A percentile compares a stretch with the other conserved stretches of the same genome.
Evolutionary conservation across 148 eudicot species (phyloP).

Genomic region (Rhododendron simsii): DNA sequence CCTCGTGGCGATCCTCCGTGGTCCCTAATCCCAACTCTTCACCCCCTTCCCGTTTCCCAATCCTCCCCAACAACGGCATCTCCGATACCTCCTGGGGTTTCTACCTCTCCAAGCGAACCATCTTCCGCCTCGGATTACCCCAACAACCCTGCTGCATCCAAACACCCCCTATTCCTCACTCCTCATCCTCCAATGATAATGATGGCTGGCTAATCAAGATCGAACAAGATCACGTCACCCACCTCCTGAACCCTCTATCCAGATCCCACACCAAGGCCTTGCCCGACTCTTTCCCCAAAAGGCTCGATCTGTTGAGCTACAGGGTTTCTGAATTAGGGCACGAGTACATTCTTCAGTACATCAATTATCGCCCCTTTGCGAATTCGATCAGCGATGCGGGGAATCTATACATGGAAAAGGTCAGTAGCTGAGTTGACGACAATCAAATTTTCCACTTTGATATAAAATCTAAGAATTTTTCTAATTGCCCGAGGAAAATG

Average conservation of each 20-base stretch:
- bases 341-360: constrained; percentile 51
- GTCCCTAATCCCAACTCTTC: not conserved
- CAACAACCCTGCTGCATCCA: constrained; percentile 5
- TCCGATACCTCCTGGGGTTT: constrained; percentile 48
- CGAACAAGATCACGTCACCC: constrained; percentile 37
- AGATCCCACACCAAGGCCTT: constrained; percentile 33
- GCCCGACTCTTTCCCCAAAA: constrained; percentile 29
- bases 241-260: constrained; percentile 46
- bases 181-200: not conserved
- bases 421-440: constrained; percentile 7
- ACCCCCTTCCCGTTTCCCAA: constrained; percentile 32
- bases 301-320: constrained; percentile 30
- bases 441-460: not conserved
- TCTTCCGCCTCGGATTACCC: constrained; percentile 24
- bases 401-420: constrained; percentile 56
- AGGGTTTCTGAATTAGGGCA: constrained; percentile 49
- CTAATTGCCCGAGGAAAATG: not conserved
- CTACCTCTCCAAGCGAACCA: constrained; percentile 52
- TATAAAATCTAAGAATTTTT: not conserved
- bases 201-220: constrained; percentile 59
- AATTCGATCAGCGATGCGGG: constrained; percentile 44
- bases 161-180: constrained; percentile 3
- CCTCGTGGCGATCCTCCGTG: constrained; percentile 56
- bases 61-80: constrained; percentile 42
- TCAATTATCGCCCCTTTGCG: constrained; percentile 34